Evolutionary conservation across 2,329 filamentous ascomycete genomes (phyloP).

Genomic region (Aspergillus sp.): DNA sequence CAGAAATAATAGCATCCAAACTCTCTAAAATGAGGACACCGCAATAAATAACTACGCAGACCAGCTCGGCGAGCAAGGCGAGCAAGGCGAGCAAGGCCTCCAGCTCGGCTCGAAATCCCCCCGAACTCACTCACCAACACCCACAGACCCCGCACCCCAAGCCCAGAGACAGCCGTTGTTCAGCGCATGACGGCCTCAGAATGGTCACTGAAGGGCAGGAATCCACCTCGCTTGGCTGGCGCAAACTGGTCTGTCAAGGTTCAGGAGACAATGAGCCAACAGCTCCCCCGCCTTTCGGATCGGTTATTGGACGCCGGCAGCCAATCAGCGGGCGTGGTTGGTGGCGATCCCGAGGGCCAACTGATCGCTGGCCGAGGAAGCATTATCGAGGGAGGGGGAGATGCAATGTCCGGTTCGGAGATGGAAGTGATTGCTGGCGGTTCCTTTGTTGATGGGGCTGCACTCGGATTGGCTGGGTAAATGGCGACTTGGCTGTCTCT

Average conservation of each 20-base stretch:
- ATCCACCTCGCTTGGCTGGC: too few species aligned
- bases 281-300: not conserved
- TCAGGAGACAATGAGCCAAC: not conserved
- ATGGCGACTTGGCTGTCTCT: not conserved
- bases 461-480: not conserved
- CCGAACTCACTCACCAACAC: too few species aligned
- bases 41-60: too few species aligned
- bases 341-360: constrained; percentile 6
- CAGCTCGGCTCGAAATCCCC: too few species aligned
- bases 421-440: not conserved
- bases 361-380: not conserved
- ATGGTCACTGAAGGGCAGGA: too few species aligned
- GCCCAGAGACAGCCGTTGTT: too few species aligned
- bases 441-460: not conserved
- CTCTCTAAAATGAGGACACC: too few species aligned
- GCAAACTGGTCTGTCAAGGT: not conserved
- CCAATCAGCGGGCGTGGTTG: not conserved
- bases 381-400: not conserved
- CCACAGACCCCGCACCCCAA: too few species aligned
- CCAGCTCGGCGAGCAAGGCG: too few species aligned
- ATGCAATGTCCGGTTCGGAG: not conserved
- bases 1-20: too few species aligned
- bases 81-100: too few species aligned
- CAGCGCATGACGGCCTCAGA: too few species aligned
- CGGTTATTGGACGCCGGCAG: not conserved